Percentiles rank a stretch among this genome's conserved stretches.
phyloP scores from a whole-genome alignment of 345 rosid species.

The Passiflora organensis region DNA sequence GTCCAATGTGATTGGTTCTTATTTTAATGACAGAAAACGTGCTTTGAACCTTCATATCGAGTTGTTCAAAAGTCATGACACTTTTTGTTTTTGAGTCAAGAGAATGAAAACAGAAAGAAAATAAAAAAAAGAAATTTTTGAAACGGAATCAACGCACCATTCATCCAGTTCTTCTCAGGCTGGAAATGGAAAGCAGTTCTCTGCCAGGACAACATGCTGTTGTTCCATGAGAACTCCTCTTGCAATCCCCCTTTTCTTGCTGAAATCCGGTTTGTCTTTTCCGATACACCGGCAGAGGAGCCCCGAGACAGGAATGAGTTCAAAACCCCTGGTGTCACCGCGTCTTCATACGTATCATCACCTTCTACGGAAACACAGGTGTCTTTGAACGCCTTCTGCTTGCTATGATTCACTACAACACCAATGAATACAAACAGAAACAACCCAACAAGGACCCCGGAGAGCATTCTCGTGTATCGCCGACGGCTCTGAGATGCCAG shows the following conservation, averaged over 20 bases:
- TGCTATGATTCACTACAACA: conserved; percentile 11
- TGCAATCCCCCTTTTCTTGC: not conserved
- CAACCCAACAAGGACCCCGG: conserved; percentile 25
- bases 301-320: conserved; percentile 38
- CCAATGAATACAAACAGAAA: conserved; percentile 32
- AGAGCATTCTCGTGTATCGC: conserved; percentile 17
- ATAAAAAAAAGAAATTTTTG: too few relatives aligned
- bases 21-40: too few relatives aligned
- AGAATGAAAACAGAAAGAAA: too few relatives aligned
- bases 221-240: conserved; percentile 61
- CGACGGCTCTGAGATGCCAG: conserved; percentile 16
- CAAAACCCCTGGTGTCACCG: conserved; percentile 7
- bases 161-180: conserved; percentile 96
- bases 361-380: not conserved
- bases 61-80: too few relatives aligned
- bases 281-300: conserved; percentile 61
- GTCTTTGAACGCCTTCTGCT: not conserved
- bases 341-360: not conserved
- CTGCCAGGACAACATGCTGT: conserved; percentile 85
- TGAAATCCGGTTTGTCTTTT: conserved; percentile 41
- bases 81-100: too few relatives aligned
- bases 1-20: too few relatives aligned
- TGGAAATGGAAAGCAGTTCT: conserved; percentile 91
- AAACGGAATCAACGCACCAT: conserved; percentile 37
- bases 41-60: too few relatives aligned